Base-by-base conservation (phyloP, 2,329 filamentous ascomycete species). In the Paracorniculantispora psalliotae region DNA sequence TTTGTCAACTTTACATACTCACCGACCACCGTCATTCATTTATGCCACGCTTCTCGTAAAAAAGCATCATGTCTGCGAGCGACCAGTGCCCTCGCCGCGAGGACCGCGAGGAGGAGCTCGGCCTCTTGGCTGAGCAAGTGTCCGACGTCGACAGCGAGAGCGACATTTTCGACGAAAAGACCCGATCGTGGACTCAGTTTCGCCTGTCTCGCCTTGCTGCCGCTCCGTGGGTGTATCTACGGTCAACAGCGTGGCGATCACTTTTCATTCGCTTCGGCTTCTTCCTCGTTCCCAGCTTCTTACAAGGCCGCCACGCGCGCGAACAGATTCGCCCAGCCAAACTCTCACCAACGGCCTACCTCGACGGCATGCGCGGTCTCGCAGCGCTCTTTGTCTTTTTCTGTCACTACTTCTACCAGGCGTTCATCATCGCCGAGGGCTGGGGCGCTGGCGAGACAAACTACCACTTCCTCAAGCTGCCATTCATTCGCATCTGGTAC, bases 331-430 rank as follows among this genome's bases (percentile, higher is more conserved):
- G 72, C n/a, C 68, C 72, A 4, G 68, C 74, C 25, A 75, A 74
- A 50, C 69, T 79, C n/a, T 68, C 74, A 37, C 81, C 81, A 17
- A 84, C 81, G 9, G 76, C 81, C 8, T 83, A 84, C 64, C 79
- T 84, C 49, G 82, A 84, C 64, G 81, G 81, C 61, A 79, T 84
- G 74, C 77, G 81, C 61, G 81, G 81, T 15, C 67, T 84, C 13
- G 81, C 81, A 41, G 81, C 81, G 5, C 73, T 84, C 33, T 75
- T 80, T 60, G 81, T 84, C 62, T 81, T 79, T 68, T 79, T 83
- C 68, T 84, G 81, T 63, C 81, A 84, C 68, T 81, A 79, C 65
- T 76, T 74, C 53, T 84, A 83, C 67, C 80, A 80, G 41, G 73
- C 72, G 63, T 82, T 81, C 69, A 68, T 67, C 67, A 79, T 84